These are phyloP conservation scores for Auriculariales sp. DNA, from an alignment of 768 basidiomycete genomes.

Conservation along the genomic window DNA sequence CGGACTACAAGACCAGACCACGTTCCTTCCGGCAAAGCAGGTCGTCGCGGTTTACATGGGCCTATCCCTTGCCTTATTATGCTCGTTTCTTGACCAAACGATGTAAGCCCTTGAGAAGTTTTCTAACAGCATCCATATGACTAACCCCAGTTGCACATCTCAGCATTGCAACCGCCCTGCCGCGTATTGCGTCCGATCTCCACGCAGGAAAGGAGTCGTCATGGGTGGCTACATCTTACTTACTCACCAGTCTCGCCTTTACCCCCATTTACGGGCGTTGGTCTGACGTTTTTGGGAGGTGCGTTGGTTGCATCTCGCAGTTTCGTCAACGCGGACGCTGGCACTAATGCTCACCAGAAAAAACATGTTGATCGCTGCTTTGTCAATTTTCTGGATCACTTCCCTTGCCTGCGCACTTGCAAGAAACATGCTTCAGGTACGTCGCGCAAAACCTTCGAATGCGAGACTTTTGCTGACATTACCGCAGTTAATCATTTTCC, in stretches of 20 bases:
- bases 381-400: conserved; percentile 9
- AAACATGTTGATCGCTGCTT: conserved; percentile 5
- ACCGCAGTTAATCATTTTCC: too few species aligned
- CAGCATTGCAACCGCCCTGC: conserved; percentile 11
- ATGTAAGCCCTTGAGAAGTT: too few species aligned
- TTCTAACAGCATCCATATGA: too few species aligned
- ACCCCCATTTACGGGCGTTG: conserved; percentile 11
- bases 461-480: too few species aligned
- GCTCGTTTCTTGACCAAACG: conserved; percentile 12
- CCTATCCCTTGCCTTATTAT: conserved; percentile 9
- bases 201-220: conserved; percentile 8
- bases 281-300: conserved; percentile 12
- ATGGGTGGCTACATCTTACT: conserved; percentile 10
- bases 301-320: too few species aligned
- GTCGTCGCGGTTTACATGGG: conserved; percentile 10
- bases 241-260: conserved; percentile 6
- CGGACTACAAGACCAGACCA: conserved; percentile 11
- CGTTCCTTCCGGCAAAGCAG: conserved; percentile 10
- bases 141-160: too few species aligned
- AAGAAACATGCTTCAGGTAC: too few species aligned
- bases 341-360: too few species aligned
- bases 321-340: too few species aligned
- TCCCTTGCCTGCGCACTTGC: too few species aligned
- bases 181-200: conserved; percentile 9
- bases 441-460: too few species aligned